Evolutionary conservation across 148 eudicot species (phyloP).

Genomic region (Fallopia convolvulus): DNA sequence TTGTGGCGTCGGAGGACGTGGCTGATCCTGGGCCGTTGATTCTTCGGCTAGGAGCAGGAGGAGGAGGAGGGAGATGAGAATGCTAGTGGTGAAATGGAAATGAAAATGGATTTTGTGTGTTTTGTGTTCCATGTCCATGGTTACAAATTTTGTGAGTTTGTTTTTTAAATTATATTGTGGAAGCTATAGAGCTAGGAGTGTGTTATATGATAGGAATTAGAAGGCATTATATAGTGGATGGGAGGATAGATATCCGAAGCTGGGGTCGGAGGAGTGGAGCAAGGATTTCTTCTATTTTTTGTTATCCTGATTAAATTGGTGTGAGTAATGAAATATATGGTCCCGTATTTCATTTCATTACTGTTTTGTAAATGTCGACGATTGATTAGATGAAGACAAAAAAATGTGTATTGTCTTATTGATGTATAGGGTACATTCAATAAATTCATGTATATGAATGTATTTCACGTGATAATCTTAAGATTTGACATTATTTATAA

Average conservation of each 20-base stretch:
- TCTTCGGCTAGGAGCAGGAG: not conserved
- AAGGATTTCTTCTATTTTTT: not conserved
- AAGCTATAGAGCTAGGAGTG: too few relatives aligned
- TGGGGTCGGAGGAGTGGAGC: not conserved
- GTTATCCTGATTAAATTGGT: not conserved
- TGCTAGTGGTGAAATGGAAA: not conserved
- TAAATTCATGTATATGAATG: too few relatives aligned
- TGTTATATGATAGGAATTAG: not conserved
- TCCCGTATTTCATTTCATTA: not conserved
- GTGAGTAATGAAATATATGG: not conserved
- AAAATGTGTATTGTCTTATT: not conserved
- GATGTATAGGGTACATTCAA: too few relatives aligned
- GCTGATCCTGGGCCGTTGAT: not conserved
- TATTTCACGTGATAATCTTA: too few relatives aligned
- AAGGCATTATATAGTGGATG: not conserved
- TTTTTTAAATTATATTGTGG: not conserved
- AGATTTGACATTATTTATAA: too few relatives aligned
- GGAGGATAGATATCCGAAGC: not conserved
- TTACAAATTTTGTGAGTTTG: not conserved
- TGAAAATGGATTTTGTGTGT: not conserved
- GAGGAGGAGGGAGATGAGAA: not conserved
- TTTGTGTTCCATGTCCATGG: not conserved
- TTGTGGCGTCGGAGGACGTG: not conserved
- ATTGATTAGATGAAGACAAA: slow-evolving; percentile 1
- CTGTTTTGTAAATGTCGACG: not conserved